Evolutionary conservation across 257 asterid species (phyloP).

Genomic region (Solanum tarapatanum): DNA sequence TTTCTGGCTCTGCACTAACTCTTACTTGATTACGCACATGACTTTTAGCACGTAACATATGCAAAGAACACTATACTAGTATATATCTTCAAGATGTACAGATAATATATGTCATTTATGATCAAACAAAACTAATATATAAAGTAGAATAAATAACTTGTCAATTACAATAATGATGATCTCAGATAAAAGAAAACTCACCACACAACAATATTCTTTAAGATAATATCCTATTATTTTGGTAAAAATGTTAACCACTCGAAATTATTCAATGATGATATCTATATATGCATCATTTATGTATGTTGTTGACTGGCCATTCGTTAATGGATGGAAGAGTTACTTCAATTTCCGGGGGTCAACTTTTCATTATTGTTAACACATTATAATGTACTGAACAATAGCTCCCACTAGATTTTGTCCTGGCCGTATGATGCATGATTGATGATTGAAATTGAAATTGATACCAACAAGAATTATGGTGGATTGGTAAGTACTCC

Average conservation of each 20-base stretch:
- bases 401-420: neutral
- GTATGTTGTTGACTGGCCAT: neutral
- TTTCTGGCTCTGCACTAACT: too few species aligned
- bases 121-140: too few species aligned
- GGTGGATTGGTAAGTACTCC: neutral
- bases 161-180: neutral
- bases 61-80: neutral
- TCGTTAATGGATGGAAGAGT: neutral
- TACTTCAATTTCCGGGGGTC: neutral
- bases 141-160: neutral
- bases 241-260: neutral
- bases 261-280: neutral
- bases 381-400: neutral
- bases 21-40: neutral
- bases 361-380: neutral
- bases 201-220: neutral
- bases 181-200: neutral
- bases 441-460: neutral
- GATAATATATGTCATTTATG: too few species aligned
- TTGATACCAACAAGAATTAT: neutral
- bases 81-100: too few species aligned
- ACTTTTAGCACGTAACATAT: neutral
- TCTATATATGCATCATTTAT: neutral
- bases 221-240: neutral
- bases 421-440: neutral